Base-by-base conservation (phyloP, 106 monocot genomes). In the Gastrodia elata region DNA sequence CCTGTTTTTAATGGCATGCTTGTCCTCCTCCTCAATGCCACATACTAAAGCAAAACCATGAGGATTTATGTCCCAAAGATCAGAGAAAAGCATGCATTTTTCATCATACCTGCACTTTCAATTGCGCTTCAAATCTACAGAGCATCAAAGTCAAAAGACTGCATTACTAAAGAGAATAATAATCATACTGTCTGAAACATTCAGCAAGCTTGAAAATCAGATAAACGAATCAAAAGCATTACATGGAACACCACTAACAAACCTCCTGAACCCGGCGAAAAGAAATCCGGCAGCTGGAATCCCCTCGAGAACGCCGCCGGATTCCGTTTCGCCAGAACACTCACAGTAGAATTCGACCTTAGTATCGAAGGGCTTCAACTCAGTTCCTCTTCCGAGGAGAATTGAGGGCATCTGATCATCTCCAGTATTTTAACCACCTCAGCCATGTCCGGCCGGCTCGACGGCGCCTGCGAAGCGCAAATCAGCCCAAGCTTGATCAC, bases 371-470 rank as follows among this genome's bases (percentile, higher is more conserved):
- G 32, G 32, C 61, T 61, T 61, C 61, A 82, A 76, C 73, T 64
- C 27, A 80, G 43, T 22, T 88, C 84, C 24, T 68, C 82, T 39
- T 82, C 85, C 13, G 75, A 82, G 70, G 82, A 85, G 40, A 70
- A 83, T 18, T 79, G 78, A 43, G 89, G 80, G 72, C 68, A 87
- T 61, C 87, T 82, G 80, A 90, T 87, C 43, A 87, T 15, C 76
- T 90, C 90, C 71, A 90, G 39, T 39, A 90, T 80, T 73, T 74
- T 82, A 76, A 90, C 87, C 52, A 90, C 90, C 75, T 90, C 84
- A 24, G 38, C 52, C 90, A 90, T 90, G 20, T 90, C 84, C 3
- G 90, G 87, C 64, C 90, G 76, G 38, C 80, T 84, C 0, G 87
- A 82, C 0, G 90, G 84, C 37, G 82, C 80, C 75, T 82, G 83